Conservation (phyloP, 2,329 filamentous ascomycete species). For the Aspergillus thermomutatus region DNA sequence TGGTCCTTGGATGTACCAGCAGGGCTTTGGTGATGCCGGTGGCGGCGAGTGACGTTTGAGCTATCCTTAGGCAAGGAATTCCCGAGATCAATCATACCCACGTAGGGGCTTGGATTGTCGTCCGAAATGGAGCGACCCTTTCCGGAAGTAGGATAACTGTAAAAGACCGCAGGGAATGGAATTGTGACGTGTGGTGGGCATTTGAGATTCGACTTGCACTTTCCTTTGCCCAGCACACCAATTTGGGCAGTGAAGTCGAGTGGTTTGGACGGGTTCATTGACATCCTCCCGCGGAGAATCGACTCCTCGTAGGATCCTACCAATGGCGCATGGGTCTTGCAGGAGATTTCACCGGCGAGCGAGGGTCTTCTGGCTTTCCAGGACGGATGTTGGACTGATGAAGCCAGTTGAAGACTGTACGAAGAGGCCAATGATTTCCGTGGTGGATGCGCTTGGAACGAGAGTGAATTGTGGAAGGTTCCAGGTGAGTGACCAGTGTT, state of each 20-base stretch:
- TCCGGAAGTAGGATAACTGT: constrained; percentile 75
- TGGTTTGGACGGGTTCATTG: constrained; percentile 87
- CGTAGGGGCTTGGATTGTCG: constrained; percentile 92
- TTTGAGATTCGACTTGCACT: constrained; percentile 78
- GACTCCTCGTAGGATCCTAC: constrained; percentile 98
- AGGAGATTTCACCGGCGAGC: constrained; percentile 68
- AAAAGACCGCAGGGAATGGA: constrained; percentile 92
- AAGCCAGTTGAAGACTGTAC: constrained; percentile 47
- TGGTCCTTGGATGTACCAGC: constrained; percentile 8
- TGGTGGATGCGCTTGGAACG: constrained; percentile 76
- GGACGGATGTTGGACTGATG: constrained; percentile 36
- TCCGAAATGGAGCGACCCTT: constrained; percentile 63
- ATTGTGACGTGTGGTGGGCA: constrained; percentile 89
- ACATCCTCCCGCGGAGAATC: constrained; percentile 92
- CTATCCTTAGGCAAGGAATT: constrained; percentile 63
- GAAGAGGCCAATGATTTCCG: constrained; percentile 69
- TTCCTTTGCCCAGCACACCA: constrained; percentile 82
- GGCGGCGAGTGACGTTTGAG: constrained; percentile 34
- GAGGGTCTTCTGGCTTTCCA: constrained; percentile 62
- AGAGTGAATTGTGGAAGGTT: constrained; percentile 59
- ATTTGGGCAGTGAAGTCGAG: constrained; percentile 93
- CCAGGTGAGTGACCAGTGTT: constrained; percentile 43
- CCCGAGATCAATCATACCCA: constrained; percentile 87
- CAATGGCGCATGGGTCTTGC: constrained; percentile 87
- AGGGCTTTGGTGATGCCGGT: constrained; percentile 36